phyloP scores from a whole-genome alignment of 73 alveolate species.

The Paramecium caudatum region DNA sequence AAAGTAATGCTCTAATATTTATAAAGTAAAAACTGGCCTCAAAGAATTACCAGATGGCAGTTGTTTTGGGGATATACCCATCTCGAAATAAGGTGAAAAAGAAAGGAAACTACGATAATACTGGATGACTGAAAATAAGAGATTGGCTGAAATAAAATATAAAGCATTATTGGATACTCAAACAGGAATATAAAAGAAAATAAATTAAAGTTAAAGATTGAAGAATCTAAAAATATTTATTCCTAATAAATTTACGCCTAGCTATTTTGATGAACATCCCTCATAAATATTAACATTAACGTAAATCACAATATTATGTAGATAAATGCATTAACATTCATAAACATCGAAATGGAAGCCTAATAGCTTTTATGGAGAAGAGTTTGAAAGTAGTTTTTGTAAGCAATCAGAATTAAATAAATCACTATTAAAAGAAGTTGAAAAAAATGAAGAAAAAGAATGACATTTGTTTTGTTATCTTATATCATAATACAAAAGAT shows the following conservation, averaged over 20 bases:
- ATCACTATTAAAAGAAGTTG: not conserved
- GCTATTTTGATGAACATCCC: constrained; percentile 36
- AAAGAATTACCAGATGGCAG: constrained; percentile 42
- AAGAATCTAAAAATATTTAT: not conserved
- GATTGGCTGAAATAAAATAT: not conserved
- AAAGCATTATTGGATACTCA: constrained; percentile 12
- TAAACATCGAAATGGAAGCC: constrained; percentile 15
- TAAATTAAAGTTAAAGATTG: not conserved
- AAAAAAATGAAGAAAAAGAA: not conserved
- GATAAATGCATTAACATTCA: constrained; percentile 4
- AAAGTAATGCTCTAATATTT: not conserved
- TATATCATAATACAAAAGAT: not conserved
- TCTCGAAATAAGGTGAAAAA: not conserved
- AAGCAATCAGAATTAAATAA: not conserved
- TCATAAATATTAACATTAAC: constrained; percentile 21
- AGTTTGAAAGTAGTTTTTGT: constrained; percentile 8
- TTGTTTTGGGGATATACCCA: not conserved
- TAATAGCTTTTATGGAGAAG: constrained; percentile 1
- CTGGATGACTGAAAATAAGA: constrained; percentile 7
- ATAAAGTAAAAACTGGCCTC: constrained; percentile 48
- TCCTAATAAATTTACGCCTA: not conserved
- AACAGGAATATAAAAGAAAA: constrained; percentile 28
- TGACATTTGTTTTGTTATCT: not conserved
- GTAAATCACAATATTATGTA: no score
- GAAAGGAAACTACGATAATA: constrained; percentile 23